These are phyloP conservation scores for Phlegmacium glaucopus DNA, from an alignment of 768 basidiomycete genomes.

Conservation along the genomic window DNA sequence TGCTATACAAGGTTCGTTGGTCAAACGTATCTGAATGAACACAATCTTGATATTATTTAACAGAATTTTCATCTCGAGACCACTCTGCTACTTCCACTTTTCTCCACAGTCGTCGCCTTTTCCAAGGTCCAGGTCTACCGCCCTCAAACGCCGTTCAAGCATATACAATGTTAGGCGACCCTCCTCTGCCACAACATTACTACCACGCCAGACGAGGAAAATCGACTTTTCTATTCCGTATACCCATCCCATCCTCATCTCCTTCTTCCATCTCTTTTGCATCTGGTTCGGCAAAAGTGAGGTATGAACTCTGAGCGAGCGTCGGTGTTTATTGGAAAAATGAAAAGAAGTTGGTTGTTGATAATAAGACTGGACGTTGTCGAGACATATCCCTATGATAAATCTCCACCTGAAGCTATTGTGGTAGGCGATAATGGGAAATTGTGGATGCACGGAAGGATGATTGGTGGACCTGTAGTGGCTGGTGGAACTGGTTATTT, in stretches of 20 bases:
- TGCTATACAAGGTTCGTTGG: slow-evolving; percentile 60
- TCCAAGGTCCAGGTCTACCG: slow-evolving; percentile 79
- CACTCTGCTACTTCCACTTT: slow-evolving; percentile 81
- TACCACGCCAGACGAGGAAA: slow-evolving; percentile 71
- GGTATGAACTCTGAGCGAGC: slow-evolving; percentile 72
- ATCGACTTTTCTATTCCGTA: slow-evolving; percentile 79
- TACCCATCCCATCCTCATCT: slow-evolving; percentile 63
- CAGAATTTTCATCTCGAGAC: slow-evolving; percentile 75
- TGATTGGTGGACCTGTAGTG: slow-evolving; percentile 60
- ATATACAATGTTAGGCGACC: slow-evolving; percentile 54
- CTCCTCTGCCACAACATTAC: slow-evolving; percentile 60
- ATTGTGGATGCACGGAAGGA: slow-evolving; percentile 68
- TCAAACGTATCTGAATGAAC: neutral
- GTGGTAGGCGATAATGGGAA: slow-evolving; percentile 77
- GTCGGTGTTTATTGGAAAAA: slow-evolving; percentile 75
- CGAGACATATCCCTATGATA: slow-evolving; percentile 42
- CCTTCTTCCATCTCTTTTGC: slow-evolving; percentile 75
- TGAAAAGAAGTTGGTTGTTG: slow-evolving; percentile 64
- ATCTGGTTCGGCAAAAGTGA: slow-evolving; percentile 60
- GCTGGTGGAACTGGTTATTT: slow-evolving; percentile 71
- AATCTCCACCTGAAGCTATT: slow-evolving; percentile 49
- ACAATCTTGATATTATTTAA: slow-evolving; percentile 8
- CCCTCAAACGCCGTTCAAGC: slow-evolving; percentile 81
- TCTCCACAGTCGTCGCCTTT: slow-evolving; percentile 63
- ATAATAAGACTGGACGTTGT: slow-evolving; percentile 64